A percentile compares a stretch with the other conserved stretches of the same genome.
phyloP scores from a whole-genome alignment of 257 asterid genomes.

The Catharanthus roseus region DNA sequence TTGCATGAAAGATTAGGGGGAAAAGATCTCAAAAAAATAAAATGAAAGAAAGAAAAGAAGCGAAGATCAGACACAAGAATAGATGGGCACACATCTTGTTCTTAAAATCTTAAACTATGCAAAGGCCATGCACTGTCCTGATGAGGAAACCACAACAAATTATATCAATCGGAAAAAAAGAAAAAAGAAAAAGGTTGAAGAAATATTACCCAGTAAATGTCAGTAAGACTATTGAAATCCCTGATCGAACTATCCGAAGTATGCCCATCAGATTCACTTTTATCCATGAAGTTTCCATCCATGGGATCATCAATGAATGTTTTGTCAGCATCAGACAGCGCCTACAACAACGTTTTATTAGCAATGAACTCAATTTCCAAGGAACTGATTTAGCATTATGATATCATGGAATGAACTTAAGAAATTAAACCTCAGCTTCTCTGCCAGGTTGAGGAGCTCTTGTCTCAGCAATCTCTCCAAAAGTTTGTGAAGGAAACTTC shows the following conservation, averaged over 20 bases:
- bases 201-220: constrained; percentile 77
- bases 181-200: constrained; percentile 3
- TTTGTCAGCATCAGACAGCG: constrained; percentile 38
- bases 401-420: neutral
- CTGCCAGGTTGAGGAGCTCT: constrained; percentile 34
- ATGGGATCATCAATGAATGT: constrained; percentile 23
- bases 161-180: neutral
- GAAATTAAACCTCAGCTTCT: constrained; percentile 46
- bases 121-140: neutral
- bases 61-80: neutral
- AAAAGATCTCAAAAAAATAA: neutral
- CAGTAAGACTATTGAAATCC: constrained; percentile 64
- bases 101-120: neutral
- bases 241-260: constrained; percentile 40
- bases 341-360: constrained; percentile 33
- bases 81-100: neutral
- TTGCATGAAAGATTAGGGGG: neutral
- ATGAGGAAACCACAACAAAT: constrained; percentile 2
- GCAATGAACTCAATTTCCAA: neutral
- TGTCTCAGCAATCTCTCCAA: constrained; percentile 25
- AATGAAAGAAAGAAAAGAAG: too few species aligned
- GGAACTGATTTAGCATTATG: constrained; percentile 10
- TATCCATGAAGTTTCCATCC: constrained; percentile 35
- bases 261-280: constrained; percentile 29
- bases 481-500: constrained; percentile 27